Percentiles rank a stretch among this genome's conserved stretches.
These are phyloP conservation scores for Ganoderma sp. DNA, from an alignment of 1,284 basidiomycete genomes.

Conservation along the genomic window DNA sequence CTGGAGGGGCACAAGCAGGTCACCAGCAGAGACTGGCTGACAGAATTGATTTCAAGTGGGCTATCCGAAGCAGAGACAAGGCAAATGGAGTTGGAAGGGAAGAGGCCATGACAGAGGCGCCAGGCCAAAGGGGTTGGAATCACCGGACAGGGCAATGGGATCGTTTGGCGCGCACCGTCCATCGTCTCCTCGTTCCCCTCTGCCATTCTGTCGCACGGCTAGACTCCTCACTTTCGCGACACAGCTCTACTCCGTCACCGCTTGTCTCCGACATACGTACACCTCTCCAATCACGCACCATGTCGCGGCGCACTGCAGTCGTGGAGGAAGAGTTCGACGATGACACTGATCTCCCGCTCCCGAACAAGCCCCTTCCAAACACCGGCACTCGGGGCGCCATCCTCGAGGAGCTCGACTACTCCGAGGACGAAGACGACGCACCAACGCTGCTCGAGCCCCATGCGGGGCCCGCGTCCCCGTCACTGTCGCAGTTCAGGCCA, in stretches of 20 bases:
- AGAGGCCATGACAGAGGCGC: neutral
- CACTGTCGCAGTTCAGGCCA: slow-evolving; percentile 43
- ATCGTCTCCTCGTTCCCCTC: neutral
- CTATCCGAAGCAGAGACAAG: neutral
- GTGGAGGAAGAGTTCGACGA: slow-evolving; percentile 86
- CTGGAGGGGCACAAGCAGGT: neutral
- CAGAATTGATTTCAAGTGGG: neutral
- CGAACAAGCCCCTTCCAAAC: slow-evolving; percentile 66
- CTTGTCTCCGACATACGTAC: neutral
- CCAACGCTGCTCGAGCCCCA: slow-evolving; percentile 28
- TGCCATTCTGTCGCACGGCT: no score
- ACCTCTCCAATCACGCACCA: slow-evolving; percentile 38
- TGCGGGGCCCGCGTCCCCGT: slow-evolving; percentile 60
- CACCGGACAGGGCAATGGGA: neutral
- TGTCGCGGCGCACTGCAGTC: slow-evolving; percentile 69
- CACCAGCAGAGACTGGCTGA: neutral
- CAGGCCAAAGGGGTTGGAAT: neutral
- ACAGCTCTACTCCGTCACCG: neutral
- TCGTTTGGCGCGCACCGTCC: neutral
- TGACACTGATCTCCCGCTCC: slow-evolving; percentile 83
- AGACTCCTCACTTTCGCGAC: neutral
- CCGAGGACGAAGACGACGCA: slow-evolving; percentile 46
- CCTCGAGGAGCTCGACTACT: slow-evolving; percentile 66
- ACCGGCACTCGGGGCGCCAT: slow-evolving; percentile 74
- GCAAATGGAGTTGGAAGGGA: neutral